A percentile compares a stretch with the other conserved stretches of the same genome.
phyloP scores from a whole-genome alignment of 352 stramenopile genomes.

The Phytopythium sindhum region DNA sequence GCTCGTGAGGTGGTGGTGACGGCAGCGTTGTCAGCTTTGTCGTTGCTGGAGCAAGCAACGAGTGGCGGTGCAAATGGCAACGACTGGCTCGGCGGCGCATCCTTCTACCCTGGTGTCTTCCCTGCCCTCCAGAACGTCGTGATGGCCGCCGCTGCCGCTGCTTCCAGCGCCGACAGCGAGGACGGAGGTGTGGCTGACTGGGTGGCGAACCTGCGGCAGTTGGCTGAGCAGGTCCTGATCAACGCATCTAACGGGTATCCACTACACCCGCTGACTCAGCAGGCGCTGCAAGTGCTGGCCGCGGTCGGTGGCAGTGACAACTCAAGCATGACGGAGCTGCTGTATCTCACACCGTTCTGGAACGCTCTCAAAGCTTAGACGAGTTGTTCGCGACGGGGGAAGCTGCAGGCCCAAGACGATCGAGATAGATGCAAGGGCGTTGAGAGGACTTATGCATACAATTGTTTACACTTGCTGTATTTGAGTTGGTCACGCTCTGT shows the following conservation, averaged over 20 bases:
- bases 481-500: neutral
- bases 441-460: neutral
- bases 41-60: constrained; percentile 25
- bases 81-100: constrained; percentile 61
- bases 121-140: constrained; percentile 46
- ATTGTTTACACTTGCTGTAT: neutral
- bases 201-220: constrained; percentile 16
- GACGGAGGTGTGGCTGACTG: constrained; percentile 1
- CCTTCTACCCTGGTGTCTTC: constrained; percentile 68
- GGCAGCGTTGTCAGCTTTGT: constrained; percentile 15
- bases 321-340: constrained; percentile 22
- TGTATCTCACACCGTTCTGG: constrained; percentile 54
- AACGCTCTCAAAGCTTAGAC: constrained; percentile 5
- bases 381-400: neutral
- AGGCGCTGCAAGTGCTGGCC: constrained; percentile 29
- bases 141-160: constrained; percentile 32
- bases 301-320: neutral
- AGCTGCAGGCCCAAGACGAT: neutral
- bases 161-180: constrained; percentile 11
- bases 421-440: neutral
- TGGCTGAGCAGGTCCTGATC: constrained; percentile 15
- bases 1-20: constrained; percentile 36
- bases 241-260: constrained; percentile 17
- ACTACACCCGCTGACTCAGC: constrained; percentile 35
- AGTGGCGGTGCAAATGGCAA: constrained; percentile 9